Conservation (phyloP, 139 green algal species). For the Micromonas pusilla region DNA sequence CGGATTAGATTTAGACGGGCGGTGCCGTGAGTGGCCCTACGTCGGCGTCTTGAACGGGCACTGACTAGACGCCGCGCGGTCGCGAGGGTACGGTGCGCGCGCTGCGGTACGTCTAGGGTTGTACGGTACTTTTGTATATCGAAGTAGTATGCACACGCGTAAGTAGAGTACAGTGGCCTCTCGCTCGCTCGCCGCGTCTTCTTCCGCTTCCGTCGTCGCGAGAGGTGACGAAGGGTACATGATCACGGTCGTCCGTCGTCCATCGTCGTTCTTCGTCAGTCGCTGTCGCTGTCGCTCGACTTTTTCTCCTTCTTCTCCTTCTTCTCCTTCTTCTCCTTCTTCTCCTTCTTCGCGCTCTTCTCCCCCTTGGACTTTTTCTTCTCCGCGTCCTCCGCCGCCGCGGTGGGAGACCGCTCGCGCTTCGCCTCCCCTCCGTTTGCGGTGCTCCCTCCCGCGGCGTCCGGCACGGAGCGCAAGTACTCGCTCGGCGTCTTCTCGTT, state of each 20-base stretch:
- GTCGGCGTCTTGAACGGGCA: constrained; percentile 60
- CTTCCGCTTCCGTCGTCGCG: too few relatives aligned
- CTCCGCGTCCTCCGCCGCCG: constrained; percentile 18
- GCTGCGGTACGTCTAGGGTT: too few relatives aligned
- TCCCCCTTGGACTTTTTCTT: constrained; percentile 47
- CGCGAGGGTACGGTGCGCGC: too few relatives aligned
- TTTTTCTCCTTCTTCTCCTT: constrained; percentile 44
- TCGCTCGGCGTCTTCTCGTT: constrained; percentile 91
- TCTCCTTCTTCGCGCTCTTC: constrained; percentile 43
- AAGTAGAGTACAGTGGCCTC: too few relatives aligned
- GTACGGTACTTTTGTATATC: too few relatives aligned
- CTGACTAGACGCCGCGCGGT: too few relatives aligned
- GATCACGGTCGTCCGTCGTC: too few relatives aligned
- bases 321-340: constrained; percentile 50
- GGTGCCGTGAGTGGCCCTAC: constrained; percentile 67
- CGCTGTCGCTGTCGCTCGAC: too few relatives aligned
- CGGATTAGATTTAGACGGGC: constrained; percentile 80
- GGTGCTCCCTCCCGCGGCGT: constrained; percentile 35
- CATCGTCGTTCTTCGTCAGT: too few relatives aligned
- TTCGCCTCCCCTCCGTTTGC: constrained; percentile 19
- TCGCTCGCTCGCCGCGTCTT: too few relatives aligned
- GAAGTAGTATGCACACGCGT: not conserved
- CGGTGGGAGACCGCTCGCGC: not conserved
- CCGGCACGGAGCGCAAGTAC: constrained; percentile 71
- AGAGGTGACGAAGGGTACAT: too few relatives aligned